Evolutionary conservation across 306 rosid species (phyloP), one percentile per base, ranked within the genome.

Genomic region (Delonix regia): DNA sequence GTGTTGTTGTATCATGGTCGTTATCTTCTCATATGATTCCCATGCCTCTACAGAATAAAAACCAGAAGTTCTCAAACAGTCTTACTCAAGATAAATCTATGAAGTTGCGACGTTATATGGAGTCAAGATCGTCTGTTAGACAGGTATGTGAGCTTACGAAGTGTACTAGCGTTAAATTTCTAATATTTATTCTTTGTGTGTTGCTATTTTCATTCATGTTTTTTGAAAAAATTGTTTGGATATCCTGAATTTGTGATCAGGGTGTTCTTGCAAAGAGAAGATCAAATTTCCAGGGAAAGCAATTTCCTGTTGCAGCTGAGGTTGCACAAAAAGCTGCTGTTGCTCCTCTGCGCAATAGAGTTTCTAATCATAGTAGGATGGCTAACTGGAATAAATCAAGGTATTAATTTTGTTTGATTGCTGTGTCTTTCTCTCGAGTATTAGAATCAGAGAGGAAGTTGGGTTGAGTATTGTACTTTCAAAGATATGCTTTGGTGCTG

Each of bases 351-450:
- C 89, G 80, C 63, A 81, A 75, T 70, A 86, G 86, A 80, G 78
- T 69, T 81, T 84, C 90, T 63, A 82, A 81, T 44, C 85, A 25
- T 24, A 88, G 80, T 82, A 81, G 82, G 88, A 62, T 57, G 47
- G 83, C 92, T 78, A 88, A 79, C 88, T 89, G 91, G 96, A 96
- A 85, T 71, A 87, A 86, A 89, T 39, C 94, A 91, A 93, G 99
- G 99, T 95, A 87, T 69, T 33, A 5, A 52, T 24, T 79, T 49
- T 74, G 14, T 65, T 71, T 8, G 19, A 22, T 27, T 78, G 22
- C 25, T 41, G 34, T 45, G 12, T 68, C 42, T 9, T 10, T 49
- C 28, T 8, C 2, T 68, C 48, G 51, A 14, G 41, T n/a, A 18
- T 13, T 75, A 28, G 70, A 75, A 70, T 30, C 55, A 27, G 34